Evolutionary conservation across 495 filamentous ascomycete species (phyloP).

Genomic region (Polyplosphaeria fusca): DNA sequence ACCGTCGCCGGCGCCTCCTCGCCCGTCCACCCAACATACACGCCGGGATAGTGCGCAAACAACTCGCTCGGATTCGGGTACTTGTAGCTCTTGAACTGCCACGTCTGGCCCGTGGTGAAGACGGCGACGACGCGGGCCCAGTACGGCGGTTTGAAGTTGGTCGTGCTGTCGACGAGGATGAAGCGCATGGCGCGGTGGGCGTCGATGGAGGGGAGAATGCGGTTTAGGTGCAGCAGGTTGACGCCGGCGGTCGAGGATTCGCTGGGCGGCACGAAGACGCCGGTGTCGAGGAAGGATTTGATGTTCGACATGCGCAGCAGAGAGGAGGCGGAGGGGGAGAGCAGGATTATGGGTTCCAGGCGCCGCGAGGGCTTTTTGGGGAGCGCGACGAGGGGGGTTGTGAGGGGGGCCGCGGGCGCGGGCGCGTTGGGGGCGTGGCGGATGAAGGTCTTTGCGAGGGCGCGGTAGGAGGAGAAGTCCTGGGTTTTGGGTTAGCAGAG

Average conservation of each 20-base stretch:
- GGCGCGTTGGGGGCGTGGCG: constrained; percentile 41
- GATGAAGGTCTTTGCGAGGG: constrained; percentile 77
- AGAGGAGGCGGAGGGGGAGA: constrained; percentile 96
- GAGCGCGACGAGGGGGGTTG: constrained; percentile 36
- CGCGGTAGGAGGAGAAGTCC: constrained; percentile 95
- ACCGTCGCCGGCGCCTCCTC: constrained; percentile 75
- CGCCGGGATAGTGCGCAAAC: constrained; percentile 79
- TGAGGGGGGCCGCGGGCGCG: constrained; percentile 23
- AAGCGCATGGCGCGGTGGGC: constrained; percentile 75
- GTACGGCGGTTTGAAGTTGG: constrained; percentile 97
- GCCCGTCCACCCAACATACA: constrained; percentile 89
- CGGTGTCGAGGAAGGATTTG: constrained; percentile 87
- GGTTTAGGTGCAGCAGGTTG: constrained; percentile 79
- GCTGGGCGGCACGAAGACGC: constrained; percentile 75
- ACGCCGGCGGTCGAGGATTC: constrained; percentile 58
- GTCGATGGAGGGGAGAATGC: constrained; percentile 67
- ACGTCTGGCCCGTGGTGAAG: constrained; percentile 95
- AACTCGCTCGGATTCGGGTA: constrained; percentile 87
- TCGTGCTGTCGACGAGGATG: constrained; percentile 85
- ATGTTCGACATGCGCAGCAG: constrained; percentile 97
- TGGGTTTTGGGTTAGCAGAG: constrained; percentile 42
- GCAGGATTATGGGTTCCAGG: constrained; percentile 92
- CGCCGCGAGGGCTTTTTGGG: constrained; percentile 57
- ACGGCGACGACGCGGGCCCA: constrained; percentile 95
- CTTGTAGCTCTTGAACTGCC: constrained; percentile 98